Base-by-base conservation (phyloP, 116 monocot species). In the Iris pallida region DNA sequence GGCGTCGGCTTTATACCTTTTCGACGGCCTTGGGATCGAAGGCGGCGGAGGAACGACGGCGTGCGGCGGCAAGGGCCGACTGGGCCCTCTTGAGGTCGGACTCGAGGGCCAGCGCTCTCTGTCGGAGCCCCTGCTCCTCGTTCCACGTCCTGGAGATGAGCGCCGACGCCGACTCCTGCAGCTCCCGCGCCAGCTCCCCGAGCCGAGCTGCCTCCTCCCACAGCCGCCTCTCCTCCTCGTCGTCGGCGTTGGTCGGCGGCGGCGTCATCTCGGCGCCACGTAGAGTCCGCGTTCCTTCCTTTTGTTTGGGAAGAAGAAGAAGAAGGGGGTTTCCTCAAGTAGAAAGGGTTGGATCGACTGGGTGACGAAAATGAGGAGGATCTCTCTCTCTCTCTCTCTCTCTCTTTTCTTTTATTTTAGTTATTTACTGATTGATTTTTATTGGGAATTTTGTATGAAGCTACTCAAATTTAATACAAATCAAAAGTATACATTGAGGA, bases 41-140 rank as follows among this genome's bases (percentile, higher is more conserved):
- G 30, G 55, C 42, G 8, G 5, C 55, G 53, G 30, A 30, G 54
- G 16, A 54, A 54, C 67, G 55, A 67, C 42, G 8, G 5, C 55
- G 53, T 54, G 54, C 54, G 10, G 52, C 67, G 41, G 74, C 49
- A 20, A 79, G 45, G 68, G 78, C 53, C 9, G 69, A 54, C 13
- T 81, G 77, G 47, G 92, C 81, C 40, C 71, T 79, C 46, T 76
- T 64, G 48, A 97, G 84, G 68, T 92, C 87, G 61, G 89, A 83
- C 5, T 92, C 87, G 30, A 97, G 70, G 60, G 79, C 85, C 48
- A 81, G 59, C 14, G 96, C 92, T 0, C 86, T 73, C 70, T 79
- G 86, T 12, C 96, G 82, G 20, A 96, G 80, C 19, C 75, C 68
- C 63, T 88, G 84, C 72, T 95, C 95, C 45, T 91, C 95, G 64